Evolutionary conservation across 2,329 filamentous ascomycete species (phyloP), one percentile per base, ranked within the genome.

Genomic region (Fusarium subtropicale): DNA sequence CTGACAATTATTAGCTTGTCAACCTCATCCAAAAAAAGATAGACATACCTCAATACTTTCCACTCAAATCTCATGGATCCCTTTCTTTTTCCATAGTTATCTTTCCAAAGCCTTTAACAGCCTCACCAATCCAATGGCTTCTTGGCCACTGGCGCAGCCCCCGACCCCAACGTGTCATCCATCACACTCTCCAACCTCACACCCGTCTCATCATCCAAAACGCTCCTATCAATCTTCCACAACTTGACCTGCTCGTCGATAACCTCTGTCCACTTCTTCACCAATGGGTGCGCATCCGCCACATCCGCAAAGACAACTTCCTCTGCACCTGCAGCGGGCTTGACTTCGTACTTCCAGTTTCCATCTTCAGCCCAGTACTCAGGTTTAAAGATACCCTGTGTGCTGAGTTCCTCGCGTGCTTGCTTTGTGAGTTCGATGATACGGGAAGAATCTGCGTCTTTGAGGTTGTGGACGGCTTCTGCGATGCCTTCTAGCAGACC

Each of bases 401-500:
- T 85, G 41, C 83, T 83, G 53, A 96, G 79, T 51, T 92, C 91
- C 39, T 78, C 78, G 16, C 82, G 80, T 4, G 91, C 91, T 38
- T 83, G 60, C 12, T 48, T 39, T 3, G 38, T 7, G 10, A 71
- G 67, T 11, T 65, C 33, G 5, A 28, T 3, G 5, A 44, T 28
- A 11, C 52, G 41, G 3, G 42, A 36, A 30, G 55, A 34, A 64
- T 57, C 3, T 74, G 68, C 75, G n/a, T 75, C 66, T 24, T 65
- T 72, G 42, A 72, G 71, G 34, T 47, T 62, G 46, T 42, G 74
- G 68, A 86, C 69, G 12, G 88, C 87, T 16, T 81, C 80, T 1
- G 83, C 79, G 22, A 97, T 80, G 0, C 91, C 93, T 75, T 97
- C 92, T 8, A 97, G 76, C 6, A 92, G 81, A 0, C 96, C 96